These are phyloP conservation scores for Moniliophthora roreri DNA, from an alignment of 1,284 basidiomycete genomes.

Conservation along the genomic window DNA sequence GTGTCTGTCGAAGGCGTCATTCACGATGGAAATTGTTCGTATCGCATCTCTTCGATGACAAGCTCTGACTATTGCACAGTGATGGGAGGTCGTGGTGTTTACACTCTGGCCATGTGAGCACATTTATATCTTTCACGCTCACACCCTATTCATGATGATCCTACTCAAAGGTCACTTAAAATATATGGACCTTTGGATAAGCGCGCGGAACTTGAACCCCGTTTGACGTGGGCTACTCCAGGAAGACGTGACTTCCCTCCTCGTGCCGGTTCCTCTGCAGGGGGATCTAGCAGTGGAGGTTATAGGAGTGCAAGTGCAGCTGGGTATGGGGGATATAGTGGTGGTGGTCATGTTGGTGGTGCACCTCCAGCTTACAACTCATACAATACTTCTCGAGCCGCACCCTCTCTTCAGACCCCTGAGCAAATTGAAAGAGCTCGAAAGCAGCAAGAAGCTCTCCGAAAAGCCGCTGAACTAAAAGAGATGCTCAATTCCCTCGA, in stretches of 20 bases:
- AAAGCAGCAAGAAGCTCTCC: slow-evolving; percentile 52
- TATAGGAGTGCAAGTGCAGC: no score
- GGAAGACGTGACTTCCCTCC: slow-evolving; percentile 52
- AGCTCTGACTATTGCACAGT: slow-evolving; percentile 33
- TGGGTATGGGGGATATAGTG: no score
- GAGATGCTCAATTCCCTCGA: slow-evolving; percentile 67
- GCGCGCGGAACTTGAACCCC: slow-evolving; percentile 60
- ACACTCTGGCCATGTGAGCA: slow-evolving; percentile 60
- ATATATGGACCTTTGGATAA: slow-evolving; percentile 70
- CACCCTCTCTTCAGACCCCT: slow-evolving; percentile 28
- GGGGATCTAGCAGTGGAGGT: background rate
- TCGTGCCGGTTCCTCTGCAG: slow-evolving; percentile 4
- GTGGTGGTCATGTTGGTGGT: no score
- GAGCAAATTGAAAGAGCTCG: slow-evolving; percentile 39
- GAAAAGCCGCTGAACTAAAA: slow-evolving; percentile 64
- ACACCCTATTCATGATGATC: slow-evolving; percentile 8
- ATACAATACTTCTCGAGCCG: background rate
- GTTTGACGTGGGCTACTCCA: slow-evolving; percentile 75
- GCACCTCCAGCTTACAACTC: background rate
- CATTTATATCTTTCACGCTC: slow-evolving; percentile 1
- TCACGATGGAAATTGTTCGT: slow-evolving; percentile 69
- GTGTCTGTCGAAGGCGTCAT: slow-evolving; percentile 78
- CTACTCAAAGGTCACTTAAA: slow-evolving; percentile 54
- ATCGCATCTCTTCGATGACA: background rate
- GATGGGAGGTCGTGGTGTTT: slow-evolving; percentile 35